Base-by-base conservation (phyloP, 129 eudicot genomes). In the Chrysanthemum seticuspe region DNA sequence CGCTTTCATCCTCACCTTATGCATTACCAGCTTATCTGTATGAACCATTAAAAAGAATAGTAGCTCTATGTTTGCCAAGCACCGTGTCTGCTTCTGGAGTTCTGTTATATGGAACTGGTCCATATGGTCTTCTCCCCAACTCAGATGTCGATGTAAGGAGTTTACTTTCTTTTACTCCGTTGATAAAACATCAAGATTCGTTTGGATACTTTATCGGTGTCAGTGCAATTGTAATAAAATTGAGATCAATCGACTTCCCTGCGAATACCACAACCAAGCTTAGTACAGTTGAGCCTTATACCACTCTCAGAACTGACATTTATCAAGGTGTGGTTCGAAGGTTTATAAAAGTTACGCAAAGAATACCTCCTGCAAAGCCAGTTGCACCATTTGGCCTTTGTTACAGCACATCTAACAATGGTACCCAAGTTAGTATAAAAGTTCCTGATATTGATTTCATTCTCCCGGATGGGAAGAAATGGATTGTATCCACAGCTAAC, bases 1-100 rank as follows among this genome's bases (percentile, higher is more conserved):
- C 82, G 0, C 59, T 78, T 71, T 78, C 82, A 0, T 78, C 72
- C 13, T 78, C 82, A 0, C 68, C 73, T 65, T 71, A 63, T 14
- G 82, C 82, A 4, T 50, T 78, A n/a, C 81, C 76, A 1, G 76
- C 81, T 13, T 63, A 45, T 44, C 57, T 78, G 47, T 66, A 13
- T 14, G 68, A 75, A 3, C 79, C 79, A 2, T 73, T 78, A 27
- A 57, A 57, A 45, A 53, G 36, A 29, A 60, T 63, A 9, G 36
- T 78, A 13, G 88, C 69, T 6, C 44, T 87, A 36, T 87, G 88
- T 61, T 58, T 87, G 58, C 85, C 85, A 9, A 78, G 80, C 67
- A 48, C 66, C 2, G 3, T 71, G 8, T 66, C 72, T 0, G 64
- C 75, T 31, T 72, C 61, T 0, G 91, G 91, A 10, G 78, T 78